Base-by-base conservation (phyloP, 345 rosid genomes). In the Sonneratia caseolaris region DNA sequence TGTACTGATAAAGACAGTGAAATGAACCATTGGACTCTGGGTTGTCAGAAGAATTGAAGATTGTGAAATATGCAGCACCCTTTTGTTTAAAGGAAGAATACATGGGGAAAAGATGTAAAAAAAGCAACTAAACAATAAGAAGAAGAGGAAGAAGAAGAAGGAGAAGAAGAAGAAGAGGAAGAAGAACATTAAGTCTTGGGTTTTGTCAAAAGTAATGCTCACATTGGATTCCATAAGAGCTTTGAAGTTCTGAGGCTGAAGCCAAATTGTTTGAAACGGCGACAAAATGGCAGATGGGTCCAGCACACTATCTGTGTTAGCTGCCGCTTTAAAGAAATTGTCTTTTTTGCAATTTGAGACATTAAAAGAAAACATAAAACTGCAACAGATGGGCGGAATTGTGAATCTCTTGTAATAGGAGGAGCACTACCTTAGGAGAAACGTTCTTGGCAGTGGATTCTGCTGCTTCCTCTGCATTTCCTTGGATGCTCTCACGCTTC, bases 151-250 rank as follows among this genome's bases (percentile, higher is more conserved):
- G 13, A 57, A 9, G 45, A 14, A 11, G 24, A 57, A 22, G 13
- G 1, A n/a, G 13, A 57, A 9, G 45, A 14, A 11, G 24, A 57
- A 9, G 13, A 7, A n/a, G 13, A 57, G 45, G 45, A 10, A 7
- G 19, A 53, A 22, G 27, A 22, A n/a, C 13, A 57, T n/a, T 22
- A 22, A 57, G 61, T 78, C 37, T n/a, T 59, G 57, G 53, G 22
- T 36, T 47, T 0, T 64, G 69, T 74, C 72, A 73, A 70, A 51
- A 51, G 47, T 53, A 64, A 70, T 76, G 37, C 78, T 71, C 32
- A 10, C 85, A 80, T 80, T 71, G 84, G 86, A 83, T 84, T 81
- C 87, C 13, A 22, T 9, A 37, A 67, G 49, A 16, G 32, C 36
- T 40, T 5, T 38, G 27, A 19, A 7, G 2, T 15, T 7, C 37